phyloP scores from a whole-genome alignment of 306 rosid genomes.

The Glycine tomentella region DNA sequence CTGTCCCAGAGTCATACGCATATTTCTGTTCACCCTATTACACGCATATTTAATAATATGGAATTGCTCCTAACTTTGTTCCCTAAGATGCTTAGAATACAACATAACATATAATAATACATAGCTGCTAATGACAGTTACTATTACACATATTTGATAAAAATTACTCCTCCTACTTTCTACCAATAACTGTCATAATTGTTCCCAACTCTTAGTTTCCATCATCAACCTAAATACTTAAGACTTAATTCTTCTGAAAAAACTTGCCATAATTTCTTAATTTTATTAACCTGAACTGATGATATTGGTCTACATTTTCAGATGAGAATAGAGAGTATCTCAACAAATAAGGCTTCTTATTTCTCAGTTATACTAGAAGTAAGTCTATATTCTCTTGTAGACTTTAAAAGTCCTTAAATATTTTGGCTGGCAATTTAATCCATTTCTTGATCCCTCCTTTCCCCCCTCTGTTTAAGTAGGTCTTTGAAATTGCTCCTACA shows the following conservation, averaged over 20 bases:
- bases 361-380: conserved; percentile 91
- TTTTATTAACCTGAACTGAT: conserved; percentile 27
- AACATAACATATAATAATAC: no score
- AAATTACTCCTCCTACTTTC: no score
- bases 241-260: conserved; percentile 16
- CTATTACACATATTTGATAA: no score
- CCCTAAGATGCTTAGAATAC: no score
- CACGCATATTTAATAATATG: no score
- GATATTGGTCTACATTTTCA: conserved; percentile 52
- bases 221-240: neutral
- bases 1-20: no score
- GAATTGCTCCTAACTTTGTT: no score
- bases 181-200: neutral
- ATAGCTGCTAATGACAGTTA: no score
- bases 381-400: conserved; percentile 44
- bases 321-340: conserved; percentile 95
- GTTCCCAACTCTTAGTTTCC: neutral
- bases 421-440: neutral
- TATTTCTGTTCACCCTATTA: no score
- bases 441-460: conserved; percentile 18
- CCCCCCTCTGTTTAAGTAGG: conserved; percentile 50
- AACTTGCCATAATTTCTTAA: conserved; percentile 15
- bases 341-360: conserved; percentile 64
- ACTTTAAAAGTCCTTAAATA: conserved; percentile 10
- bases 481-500: conserved; percentile 86